Conservation (phyloP, 768 basidiomycete species). For the Pleurotus eryngii region DNA sequence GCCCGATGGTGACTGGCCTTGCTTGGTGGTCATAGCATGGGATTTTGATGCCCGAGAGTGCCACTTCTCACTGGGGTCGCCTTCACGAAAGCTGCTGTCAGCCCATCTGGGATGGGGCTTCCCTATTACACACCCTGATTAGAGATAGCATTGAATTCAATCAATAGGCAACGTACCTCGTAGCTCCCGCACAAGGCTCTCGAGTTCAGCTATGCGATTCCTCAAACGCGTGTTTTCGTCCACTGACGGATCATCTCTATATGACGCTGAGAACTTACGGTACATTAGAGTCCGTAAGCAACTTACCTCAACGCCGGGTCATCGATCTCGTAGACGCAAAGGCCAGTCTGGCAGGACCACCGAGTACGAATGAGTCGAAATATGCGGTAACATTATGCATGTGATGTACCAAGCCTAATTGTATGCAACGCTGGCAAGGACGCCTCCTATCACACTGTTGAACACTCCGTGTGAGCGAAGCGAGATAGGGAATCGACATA, state of each 20-base stretch:
- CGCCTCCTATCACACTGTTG: conserved; percentile 85
- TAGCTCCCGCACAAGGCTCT: conserved; percentile 86
- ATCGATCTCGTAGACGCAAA: conserved; percentile 94
- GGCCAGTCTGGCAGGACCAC: conserved; percentile 61
- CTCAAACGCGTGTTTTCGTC: conserved; percentile 84
- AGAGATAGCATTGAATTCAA: neutral
- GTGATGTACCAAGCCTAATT: conserved; percentile 68
- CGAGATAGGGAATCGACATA: neutral
- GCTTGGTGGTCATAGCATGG: conserved; percentile 41
- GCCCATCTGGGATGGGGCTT: conserved; percentile 90
- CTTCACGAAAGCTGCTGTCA: conserved; percentile 72
- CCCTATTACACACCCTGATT: conserved; percentile 38
- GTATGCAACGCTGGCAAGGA: conserved; percentile 88
- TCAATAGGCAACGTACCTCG: conserved; percentile 48
- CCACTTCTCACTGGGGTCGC: conserved; percentile 82
- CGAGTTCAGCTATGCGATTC: conserved; percentile 88
- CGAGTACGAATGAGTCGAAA: conserved; percentile 8
- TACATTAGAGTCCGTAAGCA: neutral
- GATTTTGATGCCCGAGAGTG: conserved; percentile 77
- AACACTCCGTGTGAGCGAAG: no score
- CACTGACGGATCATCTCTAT: conserved; percentile 81
- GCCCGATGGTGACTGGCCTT: conserved; percentile 32
- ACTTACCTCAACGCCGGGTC: conserved; percentile 74
- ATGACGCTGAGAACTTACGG: neutral
- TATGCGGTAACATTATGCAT: neutral